Percentiles rank a stretch among this genome's conserved stretches.
phyloP scores from a whole-genome alignment of 2,329 filamentous ascomycete species.

The Byssoonygena ceratinophila region DNA sequence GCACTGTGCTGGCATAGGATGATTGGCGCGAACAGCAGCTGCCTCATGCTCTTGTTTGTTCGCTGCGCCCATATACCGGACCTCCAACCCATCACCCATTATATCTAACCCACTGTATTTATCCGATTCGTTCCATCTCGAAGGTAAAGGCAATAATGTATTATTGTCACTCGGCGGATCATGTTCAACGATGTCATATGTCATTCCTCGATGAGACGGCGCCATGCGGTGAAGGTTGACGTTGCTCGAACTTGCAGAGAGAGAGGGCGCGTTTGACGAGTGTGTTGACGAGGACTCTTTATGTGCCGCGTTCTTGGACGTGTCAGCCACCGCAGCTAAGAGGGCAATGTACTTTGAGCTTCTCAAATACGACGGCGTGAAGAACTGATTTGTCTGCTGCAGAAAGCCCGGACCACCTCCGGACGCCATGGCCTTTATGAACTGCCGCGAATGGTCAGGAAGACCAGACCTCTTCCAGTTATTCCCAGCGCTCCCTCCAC shows the following conservation, averaged over 20 bases:
- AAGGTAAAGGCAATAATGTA: conserved; percentile 59
- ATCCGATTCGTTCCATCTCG: conserved; percentile 70
- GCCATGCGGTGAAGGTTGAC: conserved; percentile 49
- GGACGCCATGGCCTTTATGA: conserved; percentile 27
- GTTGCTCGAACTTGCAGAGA: conserved; percentile 48
- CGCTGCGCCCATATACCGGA: conserved; percentile 49
- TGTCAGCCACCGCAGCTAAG: conserved; percentile 61
- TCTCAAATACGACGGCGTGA: conserved; percentile 73
- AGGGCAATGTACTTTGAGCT: conserved; percentile 67
- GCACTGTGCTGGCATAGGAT: conserved; percentile 77
- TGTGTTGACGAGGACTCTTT: conserved; percentile 43
- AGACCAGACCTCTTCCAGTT: conserved; percentile 37
- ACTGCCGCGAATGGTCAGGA: conserved; percentile 41
- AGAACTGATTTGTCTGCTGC: conserved; percentile 44
- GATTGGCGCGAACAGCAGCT: conserved; percentile 68
- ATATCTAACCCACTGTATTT: conserved; percentile 66
- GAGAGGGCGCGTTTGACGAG: conserved; percentile 24
- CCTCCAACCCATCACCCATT: conserved; percentile 59
- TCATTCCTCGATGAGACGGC: conserved; percentile 62
- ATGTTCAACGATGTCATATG: conserved; percentile 76
- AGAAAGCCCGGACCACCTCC: conserved; percentile 17
- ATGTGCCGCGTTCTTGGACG: conserved; percentile 46
- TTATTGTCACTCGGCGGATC: conserved; percentile 51
- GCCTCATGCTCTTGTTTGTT: conserved; percentile 62
- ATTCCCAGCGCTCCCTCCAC: conserved; percentile 32